These are phyloP conservation scores for Scleroderma citrinum DNA, from an alignment of 768 basidiomycete genomes.

Conservation along the genomic window DNA sequence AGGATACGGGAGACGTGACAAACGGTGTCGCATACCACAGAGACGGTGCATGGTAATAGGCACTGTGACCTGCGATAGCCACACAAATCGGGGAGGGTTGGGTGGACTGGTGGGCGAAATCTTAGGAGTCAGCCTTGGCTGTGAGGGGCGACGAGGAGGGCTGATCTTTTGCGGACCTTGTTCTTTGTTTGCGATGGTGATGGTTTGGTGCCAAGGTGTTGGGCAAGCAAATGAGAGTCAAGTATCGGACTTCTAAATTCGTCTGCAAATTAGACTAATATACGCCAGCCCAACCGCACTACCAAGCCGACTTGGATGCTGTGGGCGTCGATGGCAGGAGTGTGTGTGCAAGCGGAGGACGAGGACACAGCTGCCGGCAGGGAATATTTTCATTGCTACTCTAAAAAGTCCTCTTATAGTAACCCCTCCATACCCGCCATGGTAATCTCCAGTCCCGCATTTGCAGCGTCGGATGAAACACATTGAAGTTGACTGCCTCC, in stretches of 20 bases:
- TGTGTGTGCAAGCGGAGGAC: no score
- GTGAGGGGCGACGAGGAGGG: slow-evolving; percentile 1
- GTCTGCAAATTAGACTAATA: slow-evolving; percentile 19
- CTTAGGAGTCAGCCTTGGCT: background rate
- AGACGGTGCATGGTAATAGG: slow-evolving; percentile 50
- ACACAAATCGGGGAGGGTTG: background rate
- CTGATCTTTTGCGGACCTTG: slow-evolving; percentile 2
- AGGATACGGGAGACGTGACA: slow-evolving; percentile 5
- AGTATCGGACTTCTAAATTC: slow-evolving; percentile 34
- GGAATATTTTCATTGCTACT: background rate
- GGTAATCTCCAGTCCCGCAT: slow-evolving; percentile 71
- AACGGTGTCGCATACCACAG: slow-evolving; percentile 46
- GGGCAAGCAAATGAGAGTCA: slow-evolving; percentile 24
- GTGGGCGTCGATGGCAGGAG: no score
- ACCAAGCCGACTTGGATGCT: slow-evolving; percentile 4
- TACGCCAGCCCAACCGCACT: slow-evolving; percentile 25
- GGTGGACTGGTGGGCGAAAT: background rate
- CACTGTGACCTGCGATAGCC: background rate
- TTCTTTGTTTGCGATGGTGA: slow-evolving; percentile 30
- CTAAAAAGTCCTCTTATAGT: slow-evolving; percentile 38
- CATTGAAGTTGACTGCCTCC: slow-evolving; percentile 68
- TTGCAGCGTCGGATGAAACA: slow-evolving; percentile 59
- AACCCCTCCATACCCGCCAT: slow-evolving; percentile 59
- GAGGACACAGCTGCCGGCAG: slow-evolving; percentile 25
- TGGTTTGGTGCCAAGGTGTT: slow-evolving; percentile 30